These are phyloP conservation scores for Tulasnella sp. DNA, from an alignment of 768 basidiomycete species.

Conservation along the genomic window DNA sequence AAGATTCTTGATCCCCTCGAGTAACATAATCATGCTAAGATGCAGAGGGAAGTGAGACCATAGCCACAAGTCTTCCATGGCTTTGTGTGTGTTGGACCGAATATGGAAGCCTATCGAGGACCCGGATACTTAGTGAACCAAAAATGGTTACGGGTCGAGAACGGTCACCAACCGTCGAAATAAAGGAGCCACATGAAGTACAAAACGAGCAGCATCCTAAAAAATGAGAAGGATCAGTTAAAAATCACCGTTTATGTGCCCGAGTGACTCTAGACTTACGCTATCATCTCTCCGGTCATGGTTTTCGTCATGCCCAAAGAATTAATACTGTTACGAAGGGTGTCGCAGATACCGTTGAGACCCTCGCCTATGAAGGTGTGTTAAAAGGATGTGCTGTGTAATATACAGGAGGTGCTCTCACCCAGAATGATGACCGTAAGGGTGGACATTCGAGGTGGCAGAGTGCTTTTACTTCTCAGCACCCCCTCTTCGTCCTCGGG, in stretches of 20 bases:
- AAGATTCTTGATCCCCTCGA: not conserved
- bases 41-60: not conserved
- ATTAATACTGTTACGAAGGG: not conserved
- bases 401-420: not conserved
- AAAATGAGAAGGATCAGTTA: not conserved
- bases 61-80: not conserved
- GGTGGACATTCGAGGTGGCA: not conserved
- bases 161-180: not conserved
- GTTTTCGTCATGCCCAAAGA: not conserved
- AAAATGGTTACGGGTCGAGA: not conserved
- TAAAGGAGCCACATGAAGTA: not conserved
- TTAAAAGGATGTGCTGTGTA: not conserved
- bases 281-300: not conserved
- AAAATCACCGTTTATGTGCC: no score
- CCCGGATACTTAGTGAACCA: not conserved
- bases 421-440: not conserved
- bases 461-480: not conserved
- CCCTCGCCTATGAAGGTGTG: not conserved
- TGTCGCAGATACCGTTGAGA: not conserved
- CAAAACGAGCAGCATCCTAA: not conserved
- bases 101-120: not conserved
- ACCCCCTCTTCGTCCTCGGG: not conserved
- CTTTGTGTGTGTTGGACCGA: not conserved
- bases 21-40: not conserved
- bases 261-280: not conserved